A percentile compares a stretch with the other conserved stretches of the same genome.
These are phyloP conservation scores for Lactarius quietus DNA, from an alignment of 768 basidiomycete genomes.

Conservation along the genomic window DNA sequence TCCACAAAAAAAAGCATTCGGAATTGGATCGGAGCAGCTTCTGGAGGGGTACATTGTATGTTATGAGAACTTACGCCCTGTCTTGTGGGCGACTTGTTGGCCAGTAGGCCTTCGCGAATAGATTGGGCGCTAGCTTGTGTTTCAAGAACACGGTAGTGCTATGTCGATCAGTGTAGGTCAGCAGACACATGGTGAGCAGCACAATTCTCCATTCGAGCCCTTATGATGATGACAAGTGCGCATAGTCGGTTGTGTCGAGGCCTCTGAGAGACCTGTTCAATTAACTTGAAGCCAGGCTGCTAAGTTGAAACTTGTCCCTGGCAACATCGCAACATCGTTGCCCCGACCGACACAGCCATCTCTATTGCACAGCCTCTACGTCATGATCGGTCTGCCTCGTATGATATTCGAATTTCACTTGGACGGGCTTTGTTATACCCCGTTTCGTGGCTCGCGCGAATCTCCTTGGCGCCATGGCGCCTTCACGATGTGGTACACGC, in stretches of 20 bases:
- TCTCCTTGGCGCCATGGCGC: not conserved
- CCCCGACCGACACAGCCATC: not conserved
- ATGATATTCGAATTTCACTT: not conserved
- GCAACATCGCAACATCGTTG: no score
- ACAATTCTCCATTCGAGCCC: not conserved
- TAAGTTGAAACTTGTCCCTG: no score
- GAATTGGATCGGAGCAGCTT: not conserved
- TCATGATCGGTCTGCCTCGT: not conserved
- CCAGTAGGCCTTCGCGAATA: not conserved
- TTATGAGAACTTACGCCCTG: not conserved
- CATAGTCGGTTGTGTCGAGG: not conserved
- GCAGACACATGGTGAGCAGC: not conserved
- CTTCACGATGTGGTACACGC: not conserved
- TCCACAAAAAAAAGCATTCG: not conserved
- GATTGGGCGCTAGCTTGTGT: not conserved
- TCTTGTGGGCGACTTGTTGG: not conserved
- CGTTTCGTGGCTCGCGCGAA: not conserved
- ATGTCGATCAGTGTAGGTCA: not conserved
- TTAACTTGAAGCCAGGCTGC: no score
- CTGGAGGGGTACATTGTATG: not conserved
- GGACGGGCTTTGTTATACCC: not conserved
- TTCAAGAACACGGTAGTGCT: not conserved
- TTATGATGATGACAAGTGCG: not conserved
- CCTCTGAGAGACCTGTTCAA: not conserved
- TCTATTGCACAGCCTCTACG: not conserved